Conservation (phyloP, 78 protist genomes). For the Dictyostelium firmibasis region DNA sequence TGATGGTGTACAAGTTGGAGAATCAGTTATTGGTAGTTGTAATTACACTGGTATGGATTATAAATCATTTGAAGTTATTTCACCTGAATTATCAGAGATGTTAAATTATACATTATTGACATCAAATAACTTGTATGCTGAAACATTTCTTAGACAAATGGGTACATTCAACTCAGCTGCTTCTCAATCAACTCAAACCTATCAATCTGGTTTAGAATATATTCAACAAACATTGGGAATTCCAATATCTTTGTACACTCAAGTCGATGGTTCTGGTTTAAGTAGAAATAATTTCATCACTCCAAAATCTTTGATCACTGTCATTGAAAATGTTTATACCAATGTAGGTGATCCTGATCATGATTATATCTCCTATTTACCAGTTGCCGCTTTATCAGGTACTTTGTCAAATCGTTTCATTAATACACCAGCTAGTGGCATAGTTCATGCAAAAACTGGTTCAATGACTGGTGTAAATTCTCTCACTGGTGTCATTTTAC, state of each 20-base stretch:
- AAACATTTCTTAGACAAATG: constrained; percentile 32
- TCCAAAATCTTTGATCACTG: background rate
- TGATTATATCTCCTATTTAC: constrained; percentile 4
- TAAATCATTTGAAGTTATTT: background rate
- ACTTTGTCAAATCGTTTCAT: constrained; percentile 6
- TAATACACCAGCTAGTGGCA: background rate
- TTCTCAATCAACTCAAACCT: background rate
- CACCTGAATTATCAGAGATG: background rate
- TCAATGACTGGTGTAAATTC: constrained; percentile 55
- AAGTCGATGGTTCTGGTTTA: constrained; percentile 55
- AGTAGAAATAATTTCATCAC: constrained; percentile 39
- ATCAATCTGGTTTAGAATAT: background rate
- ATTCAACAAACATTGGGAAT: constrained; percentile 7
- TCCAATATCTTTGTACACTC: background rate
- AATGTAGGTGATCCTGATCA: constrained; percentile 63
- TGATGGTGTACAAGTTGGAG: background rate
- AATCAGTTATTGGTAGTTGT: background rate
- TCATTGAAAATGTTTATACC: background rate
- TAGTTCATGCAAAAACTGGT: constrained; percentile 64
- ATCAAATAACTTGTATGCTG: constrained; percentile 51
- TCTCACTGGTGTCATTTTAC: constrained; percentile 33
- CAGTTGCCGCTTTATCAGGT: constrained; percentile 8
- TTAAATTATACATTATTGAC: constrained; percentile 22
- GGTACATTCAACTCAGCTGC: background rate
- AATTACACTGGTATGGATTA: constrained; percentile 1